Evolutionary conservation across 2,329 filamentous ascomycete species (phyloP).

Genomic region (Fusarium sp.): DNA sequence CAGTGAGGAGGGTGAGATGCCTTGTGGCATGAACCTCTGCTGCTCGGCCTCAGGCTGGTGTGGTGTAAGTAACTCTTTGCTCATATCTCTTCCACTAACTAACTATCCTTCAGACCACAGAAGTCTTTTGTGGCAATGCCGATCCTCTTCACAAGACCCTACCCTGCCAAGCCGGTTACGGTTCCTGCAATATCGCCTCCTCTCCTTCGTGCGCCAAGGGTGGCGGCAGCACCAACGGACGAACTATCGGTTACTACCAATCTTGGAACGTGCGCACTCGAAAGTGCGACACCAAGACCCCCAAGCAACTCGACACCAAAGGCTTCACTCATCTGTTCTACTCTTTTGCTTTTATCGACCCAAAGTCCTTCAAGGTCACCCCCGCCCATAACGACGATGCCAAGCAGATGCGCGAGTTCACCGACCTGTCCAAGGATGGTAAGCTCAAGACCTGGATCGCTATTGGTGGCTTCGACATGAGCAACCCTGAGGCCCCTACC

Average conservation of each 20-base stretch:
- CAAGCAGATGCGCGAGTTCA: constrained; percentile 17
- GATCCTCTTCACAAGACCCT: background rate
- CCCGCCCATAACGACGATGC: constrained; percentile 9
- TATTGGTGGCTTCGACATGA: constrained; percentile 57
- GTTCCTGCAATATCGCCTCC: background rate
- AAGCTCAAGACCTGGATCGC: constrained; percentile 52
- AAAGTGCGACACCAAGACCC: constrained; percentile 17
- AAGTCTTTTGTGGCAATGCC: background rate
- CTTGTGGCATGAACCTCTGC: constrained; percentile 17
- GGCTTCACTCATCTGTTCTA: constrained; percentile 26
- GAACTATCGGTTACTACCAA: constrained; percentile 25
- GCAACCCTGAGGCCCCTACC: constrained; percentile 44
- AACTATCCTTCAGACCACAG: background rate
- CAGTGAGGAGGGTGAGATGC: constrained; percentile 11
- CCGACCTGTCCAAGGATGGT: background rate
- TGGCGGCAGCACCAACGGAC: background rate
- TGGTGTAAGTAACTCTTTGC: background rate
- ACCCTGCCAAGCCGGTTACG: constrained; percentile 9
- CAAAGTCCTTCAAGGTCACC: constrained; percentile 5
- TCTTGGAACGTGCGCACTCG: constrained; percentile 20
- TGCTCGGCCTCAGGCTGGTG: constrained; percentile 5
- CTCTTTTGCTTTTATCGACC: constrained; percentile 26
- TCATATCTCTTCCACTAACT: background rate
- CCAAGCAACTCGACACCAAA: constrained; percentile 15
- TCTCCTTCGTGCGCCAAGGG: constrained; percentile 12